These are phyloP conservation scores for Diaporthe australafricana DNA, from an alignment of 2,329 filamentous ascomycete species.

Conservation along the genomic window DNA sequence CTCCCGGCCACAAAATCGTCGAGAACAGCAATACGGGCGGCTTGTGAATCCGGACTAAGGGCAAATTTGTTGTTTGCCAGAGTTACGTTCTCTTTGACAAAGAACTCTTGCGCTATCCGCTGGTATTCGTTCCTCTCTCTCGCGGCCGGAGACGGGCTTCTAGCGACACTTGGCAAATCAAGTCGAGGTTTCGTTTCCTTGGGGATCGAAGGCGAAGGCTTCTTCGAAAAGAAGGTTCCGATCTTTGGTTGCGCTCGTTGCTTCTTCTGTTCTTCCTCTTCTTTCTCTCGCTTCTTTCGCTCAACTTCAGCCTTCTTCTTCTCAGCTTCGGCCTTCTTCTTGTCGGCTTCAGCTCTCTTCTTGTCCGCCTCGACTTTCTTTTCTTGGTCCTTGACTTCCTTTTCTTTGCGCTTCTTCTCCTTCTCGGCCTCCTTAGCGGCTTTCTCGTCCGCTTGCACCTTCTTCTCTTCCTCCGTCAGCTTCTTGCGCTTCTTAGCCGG, in stretches of 20 bases:
- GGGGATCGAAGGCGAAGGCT: constrained; percentile 48
- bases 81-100: constrained; percentile 77
- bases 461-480: constrained; percentile 54
- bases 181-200: constrained; percentile 50
- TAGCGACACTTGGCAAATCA: constrained; percentile 37
- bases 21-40: constrained; percentile 62
- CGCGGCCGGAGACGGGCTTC: constrained; percentile 38
- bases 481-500: constrained; percentile 59
- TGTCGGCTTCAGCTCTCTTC: constrained; percentile 47
- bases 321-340: constrained; percentile 46
- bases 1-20: constrained; percentile 64
- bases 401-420: constrained; percentile 48
- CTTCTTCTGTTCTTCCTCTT: constrained; percentile 64
- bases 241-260: constrained; percentile 60
- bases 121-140: constrained; percentile 65
- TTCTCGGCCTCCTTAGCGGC: constrained; percentile 51
- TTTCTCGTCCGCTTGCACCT: constrained; percentile 48
- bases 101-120: constrained; percentile 84
- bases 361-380: constrained; percentile 52
- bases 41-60: constrained; percentile 67
- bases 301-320: constrained; percentile 57
- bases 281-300: constrained; percentile 55
- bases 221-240: constrained; percentile 57
- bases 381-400: constrained; percentile 46
- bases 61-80: constrained; percentile 71